Conservation (phyloP, 1,284 basidiomycete species). For the Peniophora sp. region DNA sequence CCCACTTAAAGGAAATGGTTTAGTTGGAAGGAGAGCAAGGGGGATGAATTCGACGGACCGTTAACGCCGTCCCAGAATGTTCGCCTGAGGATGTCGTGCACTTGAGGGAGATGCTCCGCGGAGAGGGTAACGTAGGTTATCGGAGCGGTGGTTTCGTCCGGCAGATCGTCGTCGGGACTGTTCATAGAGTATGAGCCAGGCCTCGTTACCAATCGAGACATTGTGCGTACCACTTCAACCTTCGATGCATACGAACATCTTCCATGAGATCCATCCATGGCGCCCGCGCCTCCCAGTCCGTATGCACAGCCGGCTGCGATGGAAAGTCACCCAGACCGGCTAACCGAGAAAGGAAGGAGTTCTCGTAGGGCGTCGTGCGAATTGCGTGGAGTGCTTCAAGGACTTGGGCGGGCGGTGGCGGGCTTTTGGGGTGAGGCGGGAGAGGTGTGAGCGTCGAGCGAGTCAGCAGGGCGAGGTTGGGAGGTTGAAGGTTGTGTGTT, state of each 20-base stretch:
- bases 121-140: slow-evolving; percentile 59
- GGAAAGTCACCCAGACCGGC: slow-evolving; percentile 24
- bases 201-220: not conserved
- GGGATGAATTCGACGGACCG: slow-evolving; percentile 30
- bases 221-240: slow-evolving; percentile 44
- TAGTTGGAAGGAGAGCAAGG: not conserved
- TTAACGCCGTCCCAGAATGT: slow-evolving; percentile 71
- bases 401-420: slow-evolving; percentile 31
- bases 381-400: slow-evolving; percentile 48
- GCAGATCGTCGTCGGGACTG: slow-evolving; percentile 47
- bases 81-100: slow-evolving; percentile 58
- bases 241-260: slow-evolving; percentile 58
- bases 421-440: slow-evolving; percentile 5
- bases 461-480: slow-evolving; percentile 7
- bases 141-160: slow-evolving; percentile 35
- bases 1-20: slow-evolving; percentile 34
- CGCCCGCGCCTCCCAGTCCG: slow-evolving; percentile 63
- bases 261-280: slow-evolving; percentile 70
- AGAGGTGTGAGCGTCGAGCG: slow-evolving; percentile 13
- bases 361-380: slow-evolving; percentile 50
- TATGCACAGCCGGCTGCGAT: slow-evolving; percentile 28
- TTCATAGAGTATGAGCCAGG: slow-evolving; percentile 1
- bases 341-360: slow-evolving; percentile 56
- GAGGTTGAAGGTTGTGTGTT: slow-evolving; percentile 5
- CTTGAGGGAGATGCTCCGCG: slow-evolving; percentile 51